Evolutionary conservation across 148 eudicot species (phyloP).

Genomic region (Agrostemma githago): DNA sequence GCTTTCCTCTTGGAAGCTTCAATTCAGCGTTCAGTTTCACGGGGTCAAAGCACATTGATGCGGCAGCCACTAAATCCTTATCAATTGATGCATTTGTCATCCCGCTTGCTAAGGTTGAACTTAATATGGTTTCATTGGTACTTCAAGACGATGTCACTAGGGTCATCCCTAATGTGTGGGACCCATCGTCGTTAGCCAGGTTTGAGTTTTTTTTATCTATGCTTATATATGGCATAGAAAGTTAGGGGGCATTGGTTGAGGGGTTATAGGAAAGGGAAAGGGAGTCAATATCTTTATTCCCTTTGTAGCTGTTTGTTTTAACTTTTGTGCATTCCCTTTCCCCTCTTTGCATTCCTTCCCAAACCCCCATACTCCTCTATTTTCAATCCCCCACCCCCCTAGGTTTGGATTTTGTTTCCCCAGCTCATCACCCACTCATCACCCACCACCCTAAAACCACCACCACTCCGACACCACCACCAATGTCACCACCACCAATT

Average conservation of each 20-base stretch:
- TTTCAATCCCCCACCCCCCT: too few species aligned
- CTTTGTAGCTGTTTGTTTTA: too few species aligned
- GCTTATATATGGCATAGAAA: neutral
- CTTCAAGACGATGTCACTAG: conserved; percentile 58
- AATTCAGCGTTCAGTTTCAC: conserved; percentile 84
- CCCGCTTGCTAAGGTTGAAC: conserved; percentile 67
- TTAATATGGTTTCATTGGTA: conserved; percentile 37
- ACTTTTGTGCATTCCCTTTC: too few species aligned
- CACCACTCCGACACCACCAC: too few species aligned
- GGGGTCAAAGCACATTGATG: conserved; percentile 69
- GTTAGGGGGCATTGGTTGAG: neutral
- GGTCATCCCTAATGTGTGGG: conserved; percentile 79
- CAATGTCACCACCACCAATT: too few species aligned
- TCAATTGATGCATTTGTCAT: conserved; percentile 60
- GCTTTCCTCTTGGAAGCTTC: conserved; percentile 80
- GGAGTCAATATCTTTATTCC: too few species aligned
- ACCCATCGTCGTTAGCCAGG: conserved; percentile 86
- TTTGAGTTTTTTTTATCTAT: conserved; percentile 20
- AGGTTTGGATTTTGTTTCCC: too few species aligned
- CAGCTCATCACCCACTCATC: too few species aligned
- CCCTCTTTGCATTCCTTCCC: too few species aligned
- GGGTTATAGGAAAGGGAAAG: too few species aligned
- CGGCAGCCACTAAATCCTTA: conserved; percentile 71
- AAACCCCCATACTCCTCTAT: too few species aligned
- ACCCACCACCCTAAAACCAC: too few species aligned